A percentile compares a stretch with the other conserved stretches of the same genome.
phyloP scores from a whole-genome alignment of 176 grass and related monocot species.

The Phragmites australis region DNA sequence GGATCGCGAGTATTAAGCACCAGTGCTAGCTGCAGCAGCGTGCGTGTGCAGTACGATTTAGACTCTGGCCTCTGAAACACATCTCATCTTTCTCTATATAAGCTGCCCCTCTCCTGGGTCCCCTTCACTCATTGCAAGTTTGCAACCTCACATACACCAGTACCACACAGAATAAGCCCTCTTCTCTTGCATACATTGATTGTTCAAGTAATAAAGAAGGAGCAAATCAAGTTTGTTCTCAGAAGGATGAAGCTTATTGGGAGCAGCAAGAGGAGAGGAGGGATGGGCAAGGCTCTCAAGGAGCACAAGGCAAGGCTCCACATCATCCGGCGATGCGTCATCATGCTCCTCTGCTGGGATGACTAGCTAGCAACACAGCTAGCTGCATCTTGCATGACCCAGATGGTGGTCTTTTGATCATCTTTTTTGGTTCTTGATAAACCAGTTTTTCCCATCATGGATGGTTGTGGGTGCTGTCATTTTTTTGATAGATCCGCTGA shows the following conservation, averaged over 20 bases:
- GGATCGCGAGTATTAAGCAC: not conserved
- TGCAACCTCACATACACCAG: not conserved
- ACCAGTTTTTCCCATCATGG: not conserved
- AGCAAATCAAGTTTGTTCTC: not conserved
- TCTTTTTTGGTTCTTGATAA: not conserved
- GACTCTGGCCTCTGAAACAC: not conserved
- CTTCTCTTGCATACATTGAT: not conserved
- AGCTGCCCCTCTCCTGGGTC: not conserved
- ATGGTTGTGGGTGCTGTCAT: not conserved
- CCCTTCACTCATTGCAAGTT: not conserved
- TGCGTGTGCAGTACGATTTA: not conserved
- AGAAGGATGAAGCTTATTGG: constrained; percentile 22
- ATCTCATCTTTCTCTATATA: constrained; percentile 19
- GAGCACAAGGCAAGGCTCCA: constrained; percentile 35
- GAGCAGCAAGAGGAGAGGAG: constrained; percentile 24
- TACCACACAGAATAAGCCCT: not conserved
- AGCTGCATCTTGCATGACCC: not conserved
- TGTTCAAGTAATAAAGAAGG: not conserved
- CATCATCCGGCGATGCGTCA: constrained; percentile 32
- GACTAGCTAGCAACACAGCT: not conserved
- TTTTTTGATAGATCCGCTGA: constrained; percentile 9
- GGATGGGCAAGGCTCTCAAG: constrained; percentile 27
- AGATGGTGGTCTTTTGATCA: not conserved
- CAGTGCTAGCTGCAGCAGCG: not conserved
- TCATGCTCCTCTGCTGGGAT: constrained; percentile 29